These are phyloP conservation scores for Fraxinus sp. DNA, from an alignment of 305 asterid genomes.

Conservation along the genomic window DNA sequence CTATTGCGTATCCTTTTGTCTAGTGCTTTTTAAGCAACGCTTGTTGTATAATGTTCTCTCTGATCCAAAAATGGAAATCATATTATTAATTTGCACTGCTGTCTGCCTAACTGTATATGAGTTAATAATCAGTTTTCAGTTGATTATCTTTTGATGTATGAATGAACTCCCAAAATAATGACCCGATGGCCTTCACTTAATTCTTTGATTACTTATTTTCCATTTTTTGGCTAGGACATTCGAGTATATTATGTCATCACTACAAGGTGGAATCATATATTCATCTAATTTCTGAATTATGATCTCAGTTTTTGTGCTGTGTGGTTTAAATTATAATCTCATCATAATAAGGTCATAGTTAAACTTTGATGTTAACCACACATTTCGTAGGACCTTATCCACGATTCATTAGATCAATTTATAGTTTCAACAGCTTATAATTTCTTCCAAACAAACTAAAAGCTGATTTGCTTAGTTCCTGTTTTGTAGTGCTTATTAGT, in stretches of 20 bases:
- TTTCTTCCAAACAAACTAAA: background rate
- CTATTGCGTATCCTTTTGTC: background rate
- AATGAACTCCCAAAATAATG: background rate
- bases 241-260: background rate
- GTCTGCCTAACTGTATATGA: background rate
- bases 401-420: background rate
- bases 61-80: constrained; percentile 12
- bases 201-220: background rate
- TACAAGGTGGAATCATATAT: background rate
- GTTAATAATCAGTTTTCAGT: background rate
- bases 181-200: constrained; percentile 6
- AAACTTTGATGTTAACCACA: no score
- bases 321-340: background rate
- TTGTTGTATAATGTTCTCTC: background rate
- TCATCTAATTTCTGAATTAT: background rate
- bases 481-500: background rate
- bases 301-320: background rate
- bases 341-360: background rate
- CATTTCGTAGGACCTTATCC: background rate
- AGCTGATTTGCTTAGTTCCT: background rate
- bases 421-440: background rate
- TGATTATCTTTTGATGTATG: background rate
- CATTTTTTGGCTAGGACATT: background rate
- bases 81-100: background rate
- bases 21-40: constrained; percentile 12